Evolutionary conservation across 352 stramenopile genomes (phyloP).

Genomic region (Globisporangium spinosum): DNA sequence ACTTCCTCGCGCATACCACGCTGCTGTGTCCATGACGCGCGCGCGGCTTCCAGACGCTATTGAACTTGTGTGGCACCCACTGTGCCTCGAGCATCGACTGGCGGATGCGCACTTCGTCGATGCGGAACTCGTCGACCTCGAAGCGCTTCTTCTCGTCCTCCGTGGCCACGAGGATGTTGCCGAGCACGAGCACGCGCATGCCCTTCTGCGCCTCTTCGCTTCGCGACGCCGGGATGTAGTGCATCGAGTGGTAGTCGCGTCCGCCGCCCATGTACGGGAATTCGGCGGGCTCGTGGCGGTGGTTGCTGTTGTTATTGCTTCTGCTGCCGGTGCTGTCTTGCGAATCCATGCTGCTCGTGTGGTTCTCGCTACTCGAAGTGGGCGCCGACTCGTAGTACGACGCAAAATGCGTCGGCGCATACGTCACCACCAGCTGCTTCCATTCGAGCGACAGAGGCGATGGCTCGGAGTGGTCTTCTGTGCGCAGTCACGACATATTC

Average conservation of each 20-base stretch:
- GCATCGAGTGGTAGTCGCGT: slow-evolving; percentile 69
- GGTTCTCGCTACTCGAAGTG: slow-evolving; percentile 14
- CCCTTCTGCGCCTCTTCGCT: slow-evolving; percentile 34
- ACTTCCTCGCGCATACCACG: slow-evolving; percentile 31
- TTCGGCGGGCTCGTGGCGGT: slow-evolving; percentile 3
- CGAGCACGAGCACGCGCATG: slow-evolving; percentile 58
- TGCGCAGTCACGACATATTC: not conserved
- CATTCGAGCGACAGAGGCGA: slow-evolving; percentile 28
- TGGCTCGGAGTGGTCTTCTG: not conserved
- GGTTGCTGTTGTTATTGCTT: not conserved
- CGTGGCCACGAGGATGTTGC: slow-evolving; percentile 48
- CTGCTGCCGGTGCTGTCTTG: slow-evolving; percentile 6
- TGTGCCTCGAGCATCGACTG: slow-evolving; percentile 48
- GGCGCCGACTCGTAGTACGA: slow-evolving; percentile 7
- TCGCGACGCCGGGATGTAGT: slow-evolving; percentile 46
- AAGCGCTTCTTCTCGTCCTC: slow-evolving; percentile 26
- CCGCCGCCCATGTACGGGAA: slow-evolving; percentile 19
- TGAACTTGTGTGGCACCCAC: slow-evolving; percentile 38
- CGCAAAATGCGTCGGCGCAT: slow-evolving; percentile 17
- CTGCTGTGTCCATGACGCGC: slow-evolving; percentile 62
- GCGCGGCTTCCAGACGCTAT: slow-evolving; percentile 58
- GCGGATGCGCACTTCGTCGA: slow-evolving; percentile 59
- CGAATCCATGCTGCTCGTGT: slow-evolving; percentile 21
- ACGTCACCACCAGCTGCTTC: slow-evolving; percentile 51
- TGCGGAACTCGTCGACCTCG: slow-evolving; percentile 44